Conservation (phyloP, 306 rosid genomes). For the Malus sylvestris region DNA sequence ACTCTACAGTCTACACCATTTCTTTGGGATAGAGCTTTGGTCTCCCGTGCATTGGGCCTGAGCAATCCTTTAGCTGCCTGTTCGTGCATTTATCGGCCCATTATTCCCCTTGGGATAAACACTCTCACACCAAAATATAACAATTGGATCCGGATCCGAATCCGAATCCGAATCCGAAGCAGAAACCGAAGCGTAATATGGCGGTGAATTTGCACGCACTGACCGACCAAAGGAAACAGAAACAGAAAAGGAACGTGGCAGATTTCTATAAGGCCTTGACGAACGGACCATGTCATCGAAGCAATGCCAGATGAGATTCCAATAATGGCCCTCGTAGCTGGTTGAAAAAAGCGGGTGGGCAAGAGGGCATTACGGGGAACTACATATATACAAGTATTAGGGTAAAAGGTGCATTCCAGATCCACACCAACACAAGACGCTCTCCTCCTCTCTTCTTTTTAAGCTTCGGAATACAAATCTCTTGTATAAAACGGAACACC, state of each 20-base stretch:
- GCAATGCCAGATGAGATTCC: neutral
- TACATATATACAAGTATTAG: neutral
- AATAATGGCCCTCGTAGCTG: neutral
- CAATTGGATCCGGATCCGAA: too few species aligned
- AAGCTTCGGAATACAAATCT: conserved; percentile 11
- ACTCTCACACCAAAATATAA: too few species aligned
- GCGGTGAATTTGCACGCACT: too few species aligned
- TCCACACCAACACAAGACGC: neutral
- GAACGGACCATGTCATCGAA: neutral
- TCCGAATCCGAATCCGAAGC: too few species aligned
- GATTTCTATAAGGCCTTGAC: neutral
- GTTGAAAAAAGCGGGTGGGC: neutral
- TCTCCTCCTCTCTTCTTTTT: conserved; percentile 14
- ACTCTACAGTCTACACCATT: too few species aligned
- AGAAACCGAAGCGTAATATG: too few species aligned
- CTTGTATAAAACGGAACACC: conserved; percentile 30
- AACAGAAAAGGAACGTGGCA: neutral
- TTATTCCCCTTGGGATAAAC: too few species aligned
- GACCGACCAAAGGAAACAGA: neutral
- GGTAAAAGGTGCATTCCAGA: neutral
- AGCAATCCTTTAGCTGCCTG: too few species aligned
- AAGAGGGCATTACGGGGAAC: conserved; percentile 10
- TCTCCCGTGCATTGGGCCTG: too few species aligned
- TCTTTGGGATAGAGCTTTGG: too few species aligned
- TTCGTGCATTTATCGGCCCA: too few species aligned